phyloP scores from a whole-genome alignment of 1,284 basidiomycete species.

The Leucoagaricus sp. region DNA sequence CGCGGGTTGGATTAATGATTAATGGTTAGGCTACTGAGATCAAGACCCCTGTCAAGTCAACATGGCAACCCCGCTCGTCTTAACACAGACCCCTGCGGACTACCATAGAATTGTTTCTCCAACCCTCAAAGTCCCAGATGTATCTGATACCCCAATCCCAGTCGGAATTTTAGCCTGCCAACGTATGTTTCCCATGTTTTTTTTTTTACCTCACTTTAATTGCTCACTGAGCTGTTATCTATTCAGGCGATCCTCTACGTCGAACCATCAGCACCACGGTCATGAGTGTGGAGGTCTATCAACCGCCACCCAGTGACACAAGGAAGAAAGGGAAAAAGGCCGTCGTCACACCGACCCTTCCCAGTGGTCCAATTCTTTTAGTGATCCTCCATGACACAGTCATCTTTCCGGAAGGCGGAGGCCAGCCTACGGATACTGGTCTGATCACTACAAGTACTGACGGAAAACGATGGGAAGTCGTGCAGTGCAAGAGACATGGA shows the following conservation, averaged over 20 bases:
- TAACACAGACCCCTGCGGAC: slow-evolving; percentile 48
- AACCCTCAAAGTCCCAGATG: slow-evolving; percentile 53
- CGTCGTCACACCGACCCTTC: slow-evolving; percentile 46
- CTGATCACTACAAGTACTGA: slow-evolving; percentile 47
- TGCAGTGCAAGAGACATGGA: slow-evolving; percentile 70
- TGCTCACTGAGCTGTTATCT: slow-evolving; percentile 18
- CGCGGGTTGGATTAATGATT: background rate
- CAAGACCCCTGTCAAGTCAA: background rate
- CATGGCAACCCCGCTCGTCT: slow-evolving; percentile 34
- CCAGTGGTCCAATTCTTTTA: slow-evolving; percentile 52
- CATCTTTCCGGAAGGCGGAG: slow-evolving; percentile 90
- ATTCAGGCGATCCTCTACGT: slow-evolving; percentile 64
- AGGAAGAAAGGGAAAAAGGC: slow-evolving; percentile 55
- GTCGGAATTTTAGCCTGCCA: slow-evolving; percentile 75
- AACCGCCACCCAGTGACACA: slow-evolving; percentile 35
- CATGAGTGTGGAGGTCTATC: slow-evolving; percentile 47
- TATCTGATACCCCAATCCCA: slow-evolving; percentile 53
- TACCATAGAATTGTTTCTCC: slow-evolving; percentile 68
- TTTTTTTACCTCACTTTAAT: slow-evolving; percentile 5
- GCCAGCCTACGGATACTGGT: slow-evolving; percentile 83
- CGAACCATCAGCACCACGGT: slow-evolving; percentile 55
- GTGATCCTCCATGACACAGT: slow-evolving; percentile 80
- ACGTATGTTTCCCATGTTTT: slow-evolving; percentile 42
- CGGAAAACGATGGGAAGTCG: slow-evolving; percentile 57
- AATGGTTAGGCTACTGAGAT: no score